Conservation (phyloP, 805 yeast species). For the Candida loeiensis region DNA sequence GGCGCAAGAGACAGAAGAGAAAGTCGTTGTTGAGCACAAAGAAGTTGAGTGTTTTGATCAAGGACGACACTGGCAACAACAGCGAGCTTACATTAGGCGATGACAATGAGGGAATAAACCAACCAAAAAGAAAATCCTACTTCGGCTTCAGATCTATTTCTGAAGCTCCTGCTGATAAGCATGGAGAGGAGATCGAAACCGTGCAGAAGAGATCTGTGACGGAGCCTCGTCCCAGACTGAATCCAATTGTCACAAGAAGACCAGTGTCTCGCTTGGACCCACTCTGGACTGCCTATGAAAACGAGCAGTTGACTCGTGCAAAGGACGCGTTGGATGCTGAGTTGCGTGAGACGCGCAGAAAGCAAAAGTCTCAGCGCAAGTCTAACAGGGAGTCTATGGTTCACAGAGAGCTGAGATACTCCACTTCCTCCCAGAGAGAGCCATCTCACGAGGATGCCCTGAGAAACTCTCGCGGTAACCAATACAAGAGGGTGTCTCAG, state of each 20-base stretch:
- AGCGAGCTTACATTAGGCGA: conserved; percentile 22
- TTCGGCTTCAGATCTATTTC: conserved; percentile 33
- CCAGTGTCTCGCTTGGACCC: conserved; percentile 59
- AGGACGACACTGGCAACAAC: conserved; percentile 24
- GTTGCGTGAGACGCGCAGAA: conserved; percentile 20
- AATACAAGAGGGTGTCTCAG: conserved; percentile 10
- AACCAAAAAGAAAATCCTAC: conserved; percentile 38
- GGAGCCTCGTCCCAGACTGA: conserved; percentile 34
- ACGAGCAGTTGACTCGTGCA: conserved; percentile 42
- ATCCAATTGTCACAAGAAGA: conserved; percentile 45
- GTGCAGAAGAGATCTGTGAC: conserved; percentile 47
- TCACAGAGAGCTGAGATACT: conserved; percentile 7
- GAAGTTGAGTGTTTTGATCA: conserved; percentile 35
- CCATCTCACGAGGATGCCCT: neutral
- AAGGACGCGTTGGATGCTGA: conserved; percentile 41
- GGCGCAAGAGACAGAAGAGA: conserved; percentile 40
- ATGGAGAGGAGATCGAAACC: conserved; percentile 42
- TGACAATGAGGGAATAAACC: conserved; percentile 26
- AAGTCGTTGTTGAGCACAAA: conserved; percentile 36
- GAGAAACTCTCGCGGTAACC: conserved; percentile 2
- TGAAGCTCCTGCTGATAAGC: conserved; percentile 39
- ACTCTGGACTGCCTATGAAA: conserved; percentile 49
- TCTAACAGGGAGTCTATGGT: conserved; percentile 12
- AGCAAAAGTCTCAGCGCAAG: conserved; percentile 9
- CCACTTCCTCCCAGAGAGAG: neutral